phyloP scores from a whole-genome alignment of 192 early-diverging fungal genomes.

The Rhizophlyctis rosea region DNA sequence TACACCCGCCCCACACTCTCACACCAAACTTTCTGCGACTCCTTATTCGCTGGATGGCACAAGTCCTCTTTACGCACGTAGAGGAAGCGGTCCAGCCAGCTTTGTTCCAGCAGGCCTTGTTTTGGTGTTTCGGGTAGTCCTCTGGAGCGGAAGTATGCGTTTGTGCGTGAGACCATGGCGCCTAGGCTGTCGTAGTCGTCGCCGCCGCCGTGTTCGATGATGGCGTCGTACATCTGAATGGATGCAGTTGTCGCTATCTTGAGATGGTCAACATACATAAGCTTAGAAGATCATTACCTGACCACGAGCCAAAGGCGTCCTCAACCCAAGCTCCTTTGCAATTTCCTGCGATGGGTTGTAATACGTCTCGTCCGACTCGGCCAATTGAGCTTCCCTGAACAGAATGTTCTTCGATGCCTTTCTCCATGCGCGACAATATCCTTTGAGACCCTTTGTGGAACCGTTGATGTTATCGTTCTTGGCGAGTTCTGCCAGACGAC shows the following conservation, averaged over 20 bases:
- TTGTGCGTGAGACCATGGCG: conserved; percentile 27
- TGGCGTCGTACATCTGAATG: conserved; percentile 52
- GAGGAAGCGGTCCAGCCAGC: conserved; percentile 38
- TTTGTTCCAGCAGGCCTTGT: conserved; percentile 20
- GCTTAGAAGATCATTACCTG: no score
- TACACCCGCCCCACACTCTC: conserved; percentile 37
- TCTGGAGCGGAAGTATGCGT: no score
- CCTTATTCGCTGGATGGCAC: conserved; percentile 34
- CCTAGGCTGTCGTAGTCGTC: conserved; percentile 35
- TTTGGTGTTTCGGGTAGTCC: no score
- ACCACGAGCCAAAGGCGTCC: conserved; percentile 33
- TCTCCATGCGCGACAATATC: conserved; percentile 50
- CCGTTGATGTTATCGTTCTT: no score
- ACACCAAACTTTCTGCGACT: conserved; percentile 40
- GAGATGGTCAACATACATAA: no score
- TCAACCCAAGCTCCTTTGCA: conserved; percentile 34
- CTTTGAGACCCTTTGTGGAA: conserved; percentile 37
- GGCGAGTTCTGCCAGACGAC: conserved; percentile 15
- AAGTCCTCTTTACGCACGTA: conserved; percentile 35
- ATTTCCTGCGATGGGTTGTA: conserved; percentile 30
- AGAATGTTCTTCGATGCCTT: conserved; percentile 28
- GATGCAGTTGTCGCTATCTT: no score
- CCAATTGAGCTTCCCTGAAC: conserved; percentile 42
- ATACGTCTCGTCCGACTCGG: conserved; percentile 36
- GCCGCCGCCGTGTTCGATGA: conserved; percentile 35